These are phyloP conservation scores for Butyriboletus loyo DNA, from an alignment of 768 basidiomycete genomes.

Conservation along the genomic window DNA sequence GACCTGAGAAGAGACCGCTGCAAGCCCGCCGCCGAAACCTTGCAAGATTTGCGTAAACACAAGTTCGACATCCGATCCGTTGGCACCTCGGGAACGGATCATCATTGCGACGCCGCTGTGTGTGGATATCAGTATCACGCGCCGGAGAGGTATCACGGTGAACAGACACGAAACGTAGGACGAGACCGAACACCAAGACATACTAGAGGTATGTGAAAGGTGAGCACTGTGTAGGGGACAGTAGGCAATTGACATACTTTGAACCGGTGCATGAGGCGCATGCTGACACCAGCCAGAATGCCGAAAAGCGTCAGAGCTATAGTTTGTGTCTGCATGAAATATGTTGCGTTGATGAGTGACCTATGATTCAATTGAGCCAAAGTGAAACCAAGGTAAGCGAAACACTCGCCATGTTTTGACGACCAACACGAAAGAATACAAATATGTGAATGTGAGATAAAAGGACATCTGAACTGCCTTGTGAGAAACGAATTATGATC, in stretches of 20 bases:
- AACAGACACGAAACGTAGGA: conserved; percentile 50
- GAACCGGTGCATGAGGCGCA: conserved; percentile 52
- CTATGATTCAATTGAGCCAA: conserved; percentile 31
- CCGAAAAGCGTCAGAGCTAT: conserved; percentile 62
- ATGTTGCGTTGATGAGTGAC: conserved; percentile 54
- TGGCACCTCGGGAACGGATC: conserved; percentile 66
- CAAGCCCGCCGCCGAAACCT: conserved; percentile 72
- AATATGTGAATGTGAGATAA: conserved; percentile 69
- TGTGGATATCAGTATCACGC: not conserved
- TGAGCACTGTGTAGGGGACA: not conserved
- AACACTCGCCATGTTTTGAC: conserved; percentile 45
- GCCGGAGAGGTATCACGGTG: not conserved
- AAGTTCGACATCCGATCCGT: conserved; percentile 51
- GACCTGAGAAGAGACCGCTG: conserved; percentile 53
- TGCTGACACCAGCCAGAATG: conserved; percentile 54
- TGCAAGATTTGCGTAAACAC: conserved; percentile 70
- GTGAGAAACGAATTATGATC: conserved; percentile 1
- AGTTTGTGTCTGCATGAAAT: conserved; percentile 61
- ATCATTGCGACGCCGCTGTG: conserved; percentile 62
- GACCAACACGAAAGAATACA: conserved; percentile 63
- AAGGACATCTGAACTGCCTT: conserved; percentile 48
- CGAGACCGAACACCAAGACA: conserved; percentile 55
- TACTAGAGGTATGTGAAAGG: conserved; percentile 22
- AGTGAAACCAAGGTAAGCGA: not conserved
- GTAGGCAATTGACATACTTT: conserved; percentile 38